These are phyloP conservation scores for Aquilaria yunnanensis DNA, from an alignment of 345 rosid species.

Conservation along the genomic window DNA sequence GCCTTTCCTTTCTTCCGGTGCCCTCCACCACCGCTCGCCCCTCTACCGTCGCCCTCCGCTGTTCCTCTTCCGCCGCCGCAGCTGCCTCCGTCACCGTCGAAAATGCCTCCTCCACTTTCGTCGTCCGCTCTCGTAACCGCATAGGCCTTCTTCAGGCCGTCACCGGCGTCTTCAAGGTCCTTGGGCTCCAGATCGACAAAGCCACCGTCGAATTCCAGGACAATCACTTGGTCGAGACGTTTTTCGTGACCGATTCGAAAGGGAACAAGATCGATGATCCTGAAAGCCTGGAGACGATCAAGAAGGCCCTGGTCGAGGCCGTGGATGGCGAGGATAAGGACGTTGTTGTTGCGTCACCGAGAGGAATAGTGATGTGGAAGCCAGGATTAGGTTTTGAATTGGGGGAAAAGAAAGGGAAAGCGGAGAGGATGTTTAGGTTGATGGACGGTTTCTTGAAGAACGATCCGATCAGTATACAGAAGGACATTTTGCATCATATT, in stretches of 20 bases:
- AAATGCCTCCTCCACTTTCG: conserved; percentile 16
- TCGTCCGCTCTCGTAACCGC: conserved; percentile 36
- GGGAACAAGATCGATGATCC: conserved; percentile 28
- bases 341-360: conserved; percentile 9
- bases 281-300: conserved; percentile 27
- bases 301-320: conserved; percentile 26
- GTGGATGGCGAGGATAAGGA: conserved; percentile 19
- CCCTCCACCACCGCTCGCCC: neutral
- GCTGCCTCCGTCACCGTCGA: conserved; percentile 13
- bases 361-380: conserved; percentile 26
- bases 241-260: conserved; percentile 28
- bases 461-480: conserved; percentile 33
- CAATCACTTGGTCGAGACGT: conserved; percentile 22
- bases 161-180: conserved; percentile 28
- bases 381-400: conserved; percentile 6
- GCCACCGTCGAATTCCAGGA: conserved; percentile 25
- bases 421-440: conserved; percentile 38
- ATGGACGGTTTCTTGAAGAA: conserved; percentile 38
- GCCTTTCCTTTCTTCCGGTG: neutral
- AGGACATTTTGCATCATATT: conserved; percentile 36
- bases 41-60: neutral
- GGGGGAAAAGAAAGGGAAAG: conserved; percentile 20
- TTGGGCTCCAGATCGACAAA: conserved; percentile 28
- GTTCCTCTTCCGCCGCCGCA: neutral
- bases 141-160: conserved; percentile 37